Percentiles rank a stretch among this genome's conserved stretches.
These are phyloP conservation scores for Actinomortierella ambigua DNA, from an alignment of 371 early-diverging fungal species.

Conservation along the genomic window DNA sequence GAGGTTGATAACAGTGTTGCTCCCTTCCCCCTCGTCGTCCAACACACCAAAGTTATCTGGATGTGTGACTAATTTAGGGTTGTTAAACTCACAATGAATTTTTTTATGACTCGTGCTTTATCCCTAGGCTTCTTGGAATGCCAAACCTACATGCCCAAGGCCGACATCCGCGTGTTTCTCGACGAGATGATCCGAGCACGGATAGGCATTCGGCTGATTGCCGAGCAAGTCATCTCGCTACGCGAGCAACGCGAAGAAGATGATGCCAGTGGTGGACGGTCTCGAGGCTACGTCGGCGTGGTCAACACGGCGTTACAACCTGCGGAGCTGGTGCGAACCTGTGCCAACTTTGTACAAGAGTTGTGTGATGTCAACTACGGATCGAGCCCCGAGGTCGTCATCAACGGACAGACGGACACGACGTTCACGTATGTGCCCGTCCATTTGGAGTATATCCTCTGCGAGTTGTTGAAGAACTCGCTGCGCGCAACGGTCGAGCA, in stretches of 20 bases:
- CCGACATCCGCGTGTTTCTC: constrained; percentile 77
- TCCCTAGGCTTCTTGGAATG: constrained; percentile 81
- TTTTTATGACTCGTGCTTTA: neutral
- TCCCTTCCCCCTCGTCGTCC: neutral
- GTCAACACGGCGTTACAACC: constrained; percentile 84
- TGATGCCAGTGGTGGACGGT: neutral
- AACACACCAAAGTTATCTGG: neutral
- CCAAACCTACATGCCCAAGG: constrained; percentile 84
- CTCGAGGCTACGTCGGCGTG: constrained; percentile 77
- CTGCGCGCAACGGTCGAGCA: constrained; percentile 91
- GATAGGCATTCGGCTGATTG: constrained; percentile 93
- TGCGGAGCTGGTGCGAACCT: constrained; percentile 63
- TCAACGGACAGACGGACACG: constrained; percentile 82
- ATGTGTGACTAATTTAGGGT: neutral
- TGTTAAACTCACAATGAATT: too few species aligned
- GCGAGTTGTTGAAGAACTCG: constrained; percentile 93
- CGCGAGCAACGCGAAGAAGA: constrained; percentile 55
- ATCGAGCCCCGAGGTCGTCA: constrained; percentile 72
- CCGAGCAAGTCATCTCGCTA: constrained; percentile 92
- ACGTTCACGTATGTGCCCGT: constrained; percentile 90
- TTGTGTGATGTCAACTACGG: constrained; percentile 95
- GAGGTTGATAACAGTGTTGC: neutral
- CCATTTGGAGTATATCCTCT: constrained; percentile 94
- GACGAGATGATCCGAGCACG: constrained; percentile 93
- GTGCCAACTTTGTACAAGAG: constrained; percentile 79